Percentiles rank a stretch among this genome's conserved stretches.
Evolutionary conservation across 73 alveolate species (phyloP).

Genomic region (Uronychia binucleata): DNA sequence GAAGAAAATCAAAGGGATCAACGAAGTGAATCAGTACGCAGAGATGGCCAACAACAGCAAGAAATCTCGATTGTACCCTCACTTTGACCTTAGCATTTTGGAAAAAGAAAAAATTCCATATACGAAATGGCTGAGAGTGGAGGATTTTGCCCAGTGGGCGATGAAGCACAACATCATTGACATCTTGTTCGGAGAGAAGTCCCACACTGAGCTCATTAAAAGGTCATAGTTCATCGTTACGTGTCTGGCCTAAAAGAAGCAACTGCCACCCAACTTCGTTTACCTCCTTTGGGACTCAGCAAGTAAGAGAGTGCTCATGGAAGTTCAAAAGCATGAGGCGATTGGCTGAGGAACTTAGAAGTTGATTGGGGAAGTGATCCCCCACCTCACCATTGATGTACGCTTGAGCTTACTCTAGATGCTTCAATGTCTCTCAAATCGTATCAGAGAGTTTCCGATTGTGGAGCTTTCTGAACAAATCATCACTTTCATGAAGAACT

Average conservation of each 20-base stretch:
- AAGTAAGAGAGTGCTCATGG: neutral
- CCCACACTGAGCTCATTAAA: neutral
- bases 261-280: neutral
- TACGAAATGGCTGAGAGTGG: slow-evolving; percentile 36
- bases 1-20: slow-evolving; percentile 70
- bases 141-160: neutral
- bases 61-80: neutral
- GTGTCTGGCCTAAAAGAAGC: neutral
- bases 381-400: neutral
- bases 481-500: neutral
- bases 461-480: neutral
- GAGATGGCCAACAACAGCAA: neutral
- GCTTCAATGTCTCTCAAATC: neutral
- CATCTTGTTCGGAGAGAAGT: neutral
- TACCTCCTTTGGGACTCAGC: neutral
- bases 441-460: neutral
- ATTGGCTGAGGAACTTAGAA: neutral
- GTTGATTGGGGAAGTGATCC: neutral
- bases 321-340: neutral
- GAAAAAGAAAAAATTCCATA: neutral
- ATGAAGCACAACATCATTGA: neutral
- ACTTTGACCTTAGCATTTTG: neutral
- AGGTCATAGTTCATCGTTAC: neutral
- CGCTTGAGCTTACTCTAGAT: neutral
- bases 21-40: slow-evolving; percentile 65